phyloP scores from a whole-genome alignment of 208 protist genomes.

The Leishmania lainsoni region DNA sequence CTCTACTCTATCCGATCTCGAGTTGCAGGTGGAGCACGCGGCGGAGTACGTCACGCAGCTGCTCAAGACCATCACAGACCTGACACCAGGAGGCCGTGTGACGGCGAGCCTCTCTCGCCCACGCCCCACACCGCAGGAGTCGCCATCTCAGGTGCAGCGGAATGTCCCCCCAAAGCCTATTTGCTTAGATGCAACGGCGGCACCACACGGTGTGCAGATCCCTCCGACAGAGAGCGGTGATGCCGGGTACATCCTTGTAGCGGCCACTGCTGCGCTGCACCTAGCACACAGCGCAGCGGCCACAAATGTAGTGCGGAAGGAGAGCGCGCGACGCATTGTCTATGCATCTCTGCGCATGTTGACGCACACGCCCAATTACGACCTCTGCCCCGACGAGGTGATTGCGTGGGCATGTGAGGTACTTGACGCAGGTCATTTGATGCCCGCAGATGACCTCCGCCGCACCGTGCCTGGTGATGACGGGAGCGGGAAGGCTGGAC shows the following conservation, averaged over 20 bases:
- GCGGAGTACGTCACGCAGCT: constrained; percentile 21
- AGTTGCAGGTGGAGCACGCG: constrained; percentile 22
- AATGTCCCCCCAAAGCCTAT: constrained; percentile 26
- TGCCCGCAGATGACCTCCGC: neutral
- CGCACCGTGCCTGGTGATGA: neutral
- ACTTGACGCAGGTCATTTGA: constrained; percentile 14
- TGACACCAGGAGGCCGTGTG: constrained; percentile 15
- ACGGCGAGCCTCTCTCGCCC: constrained; percentile 14
- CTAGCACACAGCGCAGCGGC: neutral
- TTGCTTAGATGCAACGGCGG: constrained; percentile 35
- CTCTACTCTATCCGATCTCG: neutral
- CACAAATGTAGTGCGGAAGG: neutral
- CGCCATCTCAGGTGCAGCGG: neutral
- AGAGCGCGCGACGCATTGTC: constrained; percentile 12
- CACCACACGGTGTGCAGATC: constrained; percentile 41
- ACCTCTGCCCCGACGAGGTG: constrained; percentile 34
- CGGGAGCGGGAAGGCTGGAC: neutral
- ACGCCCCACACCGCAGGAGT: neutral
- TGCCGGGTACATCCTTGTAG: constrained; percentile 22
- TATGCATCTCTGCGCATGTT: constrained; percentile 32
- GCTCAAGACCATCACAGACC: constrained; percentile 18
- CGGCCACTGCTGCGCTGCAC: constrained; percentile 26
- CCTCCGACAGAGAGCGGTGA: constrained; percentile 56
- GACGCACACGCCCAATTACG: constrained; percentile 61
- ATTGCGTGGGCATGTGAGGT: constrained; percentile 32